phyloP scores from a whole-genome alignment of 2,329 filamentous ascomycete species.

The Cytospora chrysosperma region DNA sequence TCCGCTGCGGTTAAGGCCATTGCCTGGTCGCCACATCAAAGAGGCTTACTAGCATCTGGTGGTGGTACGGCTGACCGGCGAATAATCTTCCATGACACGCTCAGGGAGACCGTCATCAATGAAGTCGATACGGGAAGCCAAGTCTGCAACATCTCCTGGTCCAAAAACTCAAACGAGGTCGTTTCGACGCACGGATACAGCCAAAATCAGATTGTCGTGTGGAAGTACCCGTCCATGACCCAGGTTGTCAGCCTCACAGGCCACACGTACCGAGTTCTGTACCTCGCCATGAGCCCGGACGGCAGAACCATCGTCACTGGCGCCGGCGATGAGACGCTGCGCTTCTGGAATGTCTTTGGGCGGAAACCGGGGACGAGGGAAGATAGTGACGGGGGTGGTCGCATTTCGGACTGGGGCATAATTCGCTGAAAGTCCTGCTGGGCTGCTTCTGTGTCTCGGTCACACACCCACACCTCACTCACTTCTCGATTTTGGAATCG shows the following conservation, averaged over 20 bases:
- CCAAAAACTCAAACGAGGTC: constrained; percentile 95
- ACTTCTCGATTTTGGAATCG: neutral
- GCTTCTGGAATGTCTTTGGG: constrained; percentile 97
- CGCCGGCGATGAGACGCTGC: constrained; percentile 90
- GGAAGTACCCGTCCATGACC: constrained; percentile 98
- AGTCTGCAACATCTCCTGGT: constrained; percentile 98
- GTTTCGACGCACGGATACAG: constrained; percentile 96
- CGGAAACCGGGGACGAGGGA: constrained; percentile 72
- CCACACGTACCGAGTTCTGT: constrained; percentile 94
- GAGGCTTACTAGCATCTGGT: constrained; percentile 89
- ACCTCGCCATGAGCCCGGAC: constrained; percentile 95
- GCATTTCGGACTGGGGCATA: constrained; percentile 76
- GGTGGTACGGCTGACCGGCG: constrained; percentile 93
- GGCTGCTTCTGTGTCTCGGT: constrained; percentile 1
- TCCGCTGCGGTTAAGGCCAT: constrained; percentile 97
- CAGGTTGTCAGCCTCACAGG: constrained; percentile 94
- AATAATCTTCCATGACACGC: constrained; percentile 97
- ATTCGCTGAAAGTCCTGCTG: constrained; percentile 57
- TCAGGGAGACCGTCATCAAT: constrained; percentile 75
- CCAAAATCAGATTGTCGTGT: constrained; percentile 98
- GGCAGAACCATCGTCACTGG: constrained; percentile 92
- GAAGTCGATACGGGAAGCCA: constrained; percentile 96
- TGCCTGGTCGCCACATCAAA: constrained; percentile 95
- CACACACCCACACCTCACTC: neutral
- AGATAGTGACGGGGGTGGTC: constrained; percentile 57